Base-by-base conservation (phyloP, 495 filamentous ascomycete genomes). In the Halenospora varia region DNA sequence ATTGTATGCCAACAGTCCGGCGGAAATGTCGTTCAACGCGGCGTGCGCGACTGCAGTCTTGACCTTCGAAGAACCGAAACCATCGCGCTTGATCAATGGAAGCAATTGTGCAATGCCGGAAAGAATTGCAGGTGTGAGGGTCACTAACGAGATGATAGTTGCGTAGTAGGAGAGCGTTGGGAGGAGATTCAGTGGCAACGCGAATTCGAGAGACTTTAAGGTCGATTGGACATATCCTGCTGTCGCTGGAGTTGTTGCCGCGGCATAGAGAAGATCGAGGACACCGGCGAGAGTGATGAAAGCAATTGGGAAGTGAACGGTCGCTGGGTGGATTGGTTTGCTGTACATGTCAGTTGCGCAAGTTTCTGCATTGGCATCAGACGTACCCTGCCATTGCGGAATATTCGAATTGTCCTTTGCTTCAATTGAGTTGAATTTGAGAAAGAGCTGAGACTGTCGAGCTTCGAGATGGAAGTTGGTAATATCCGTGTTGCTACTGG, bases 251-350 rank as follows among this genome's bases (percentile, higher is more conserved):
- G 18, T 49, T 25, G 10, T 25, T 13, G 50, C 50, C 25, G 29
- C 50, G 3, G 23, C 29, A 39, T 52, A 15, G 19, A 52, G 50
- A 17, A 39, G 10, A 17, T 52, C 50, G 24, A 41, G 50, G 19
- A 29, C 3, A 18, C 50, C 50, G 13, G 50, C 17, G 3, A 49
- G 20, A 2, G 29, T 35, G 6, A 52, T 39, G 24, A 22, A 29
- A 15, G 50, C 18, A 40, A 52, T 52, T n/a, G 50, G 50, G 17
- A 29, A 52, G 18, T 52, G 50, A 3, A 40, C 25, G 23, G 50
- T 52, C 25, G 50, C 50, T 35, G 50, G 50, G 20, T 52, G 50
- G 18, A 52, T 10, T 29, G 50, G 50, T 23, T 50, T 23, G 17
- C 47, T 50, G n/a, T 20, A 6, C 42, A 45, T n/a, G 18, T 45